Evolutionary conservation across 345 rosid genomes (phyloP).

Genomic region (Raphanus sativus): DNA sequence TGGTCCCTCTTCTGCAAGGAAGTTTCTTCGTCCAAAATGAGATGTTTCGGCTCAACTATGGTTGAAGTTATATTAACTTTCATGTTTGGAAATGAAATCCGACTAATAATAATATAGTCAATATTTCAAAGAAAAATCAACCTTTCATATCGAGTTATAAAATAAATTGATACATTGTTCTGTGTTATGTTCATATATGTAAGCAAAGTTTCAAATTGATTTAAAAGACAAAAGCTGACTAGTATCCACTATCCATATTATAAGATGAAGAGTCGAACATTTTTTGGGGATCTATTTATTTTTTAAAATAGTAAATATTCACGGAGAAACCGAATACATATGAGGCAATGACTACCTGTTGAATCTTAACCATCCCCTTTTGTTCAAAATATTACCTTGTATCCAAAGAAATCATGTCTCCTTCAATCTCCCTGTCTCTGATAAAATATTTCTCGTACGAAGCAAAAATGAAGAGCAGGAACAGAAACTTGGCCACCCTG

Average conservation of each 20-base stretch:
- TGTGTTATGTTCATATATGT: neutral
- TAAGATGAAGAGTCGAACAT: neutral
- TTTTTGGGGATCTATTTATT: neutral
- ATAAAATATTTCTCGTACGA: neutral
- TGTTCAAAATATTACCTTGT: neutral
- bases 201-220: neutral
- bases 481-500: constrained; percentile 14
- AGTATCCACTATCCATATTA: neutral
- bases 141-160: neutral
- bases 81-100: neutral
- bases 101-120: neutral
- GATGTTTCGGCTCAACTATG: constrained; percentile 82
- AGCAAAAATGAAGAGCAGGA: constrained; percentile 13
- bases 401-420: constrained; percentile 11
- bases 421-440: neutral
- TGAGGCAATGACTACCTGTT: constrained; percentile 17
- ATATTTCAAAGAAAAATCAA: neutral
- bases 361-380: constrained; percentile 27
- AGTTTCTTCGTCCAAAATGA: constrained; percentile 75
- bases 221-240: neutral
- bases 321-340: constrained; percentile 1
- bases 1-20: constrained; percentile 56
- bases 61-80: constrained; percentile 24
- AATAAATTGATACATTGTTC: neutral
- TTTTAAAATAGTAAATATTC: neutral